These are phyloP conservation scores for Colletotrichum sp. DNA, from an alignment of 2,329 filamentous ascomycete species.

Conservation along the genomic window DNA sequence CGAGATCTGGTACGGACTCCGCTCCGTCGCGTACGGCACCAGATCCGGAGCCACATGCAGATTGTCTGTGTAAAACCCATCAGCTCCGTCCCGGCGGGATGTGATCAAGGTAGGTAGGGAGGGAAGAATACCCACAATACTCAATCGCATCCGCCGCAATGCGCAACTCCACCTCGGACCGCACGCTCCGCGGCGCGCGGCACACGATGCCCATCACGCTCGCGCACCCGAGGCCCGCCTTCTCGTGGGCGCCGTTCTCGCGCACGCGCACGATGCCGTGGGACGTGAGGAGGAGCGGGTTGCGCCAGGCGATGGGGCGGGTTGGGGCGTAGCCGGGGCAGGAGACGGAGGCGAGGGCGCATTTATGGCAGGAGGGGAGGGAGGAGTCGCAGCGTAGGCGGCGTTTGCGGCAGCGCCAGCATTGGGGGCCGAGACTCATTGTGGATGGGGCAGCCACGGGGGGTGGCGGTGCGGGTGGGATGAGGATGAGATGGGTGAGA, in stretches of 20 bases:
- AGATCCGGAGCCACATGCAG: neutral
- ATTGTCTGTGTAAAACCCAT: neutral
- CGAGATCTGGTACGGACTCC: neutral
- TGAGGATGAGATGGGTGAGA: neutral
- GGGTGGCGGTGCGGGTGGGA: too few species aligned
- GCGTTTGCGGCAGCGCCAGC: neutral
- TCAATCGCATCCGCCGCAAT: neutral
- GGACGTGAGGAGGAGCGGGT: neutral
- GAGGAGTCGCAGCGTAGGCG: constrained; percentile 9
- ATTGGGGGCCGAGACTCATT: neutral
- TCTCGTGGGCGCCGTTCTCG: neutral
- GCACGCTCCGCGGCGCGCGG: neutral
- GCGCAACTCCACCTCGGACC: neutral
- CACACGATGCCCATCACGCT: neutral
- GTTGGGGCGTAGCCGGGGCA: neutral
- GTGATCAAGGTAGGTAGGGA: neutral
- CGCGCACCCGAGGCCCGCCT: neutral
- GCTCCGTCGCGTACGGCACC: neutral
- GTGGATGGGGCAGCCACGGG: too few species aligned
- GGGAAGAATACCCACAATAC: neutral
- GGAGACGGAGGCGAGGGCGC: neutral
- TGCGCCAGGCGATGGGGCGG: neutral
- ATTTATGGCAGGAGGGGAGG: neutral
- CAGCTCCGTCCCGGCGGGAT: neutral
- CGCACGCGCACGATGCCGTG: neutral